Conservation (phyloP, 495 filamentous ascomycete species). For the Pyrenula massariospora region DNA sequence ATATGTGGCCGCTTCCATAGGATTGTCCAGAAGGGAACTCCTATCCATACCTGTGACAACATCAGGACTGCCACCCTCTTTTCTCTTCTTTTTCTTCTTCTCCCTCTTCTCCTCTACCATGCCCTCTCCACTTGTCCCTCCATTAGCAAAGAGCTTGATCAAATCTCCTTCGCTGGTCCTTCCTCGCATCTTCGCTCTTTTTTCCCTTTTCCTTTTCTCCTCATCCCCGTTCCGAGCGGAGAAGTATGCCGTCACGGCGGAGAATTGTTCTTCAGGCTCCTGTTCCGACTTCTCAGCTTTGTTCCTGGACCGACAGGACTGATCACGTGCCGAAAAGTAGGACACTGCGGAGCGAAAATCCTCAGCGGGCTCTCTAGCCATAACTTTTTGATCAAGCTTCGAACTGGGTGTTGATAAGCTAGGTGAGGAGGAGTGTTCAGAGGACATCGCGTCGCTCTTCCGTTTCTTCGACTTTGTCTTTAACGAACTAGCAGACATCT, state of each 20-base stretch:
- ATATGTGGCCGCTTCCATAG: neutral
- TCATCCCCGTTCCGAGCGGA: slow-evolving; percentile 1
- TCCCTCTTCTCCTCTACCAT: slow-evolving; percentile 7
- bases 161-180: neutral
- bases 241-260: neutral
- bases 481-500: slow-evolving; percentile 16
- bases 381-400: neutral
- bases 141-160: too few relatives aligned
- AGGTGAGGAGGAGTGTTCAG: neutral
- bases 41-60: too few relatives aligned
- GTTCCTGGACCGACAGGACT: slow-evolving; percentile 3
- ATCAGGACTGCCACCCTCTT: slow-evolving; percentile 2
- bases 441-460: slow-evolving; percentile 2
- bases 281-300: neutral
- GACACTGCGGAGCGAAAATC: neutral
- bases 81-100: slow-evolving; percentile 13
- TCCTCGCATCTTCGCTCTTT: slow-evolving; percentile 15
- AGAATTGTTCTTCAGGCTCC: neutral
- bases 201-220: slow-evolving; percentile 5
- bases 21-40: too few relatives aligned
- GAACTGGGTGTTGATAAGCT: neutral
- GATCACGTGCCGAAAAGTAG: neutral
- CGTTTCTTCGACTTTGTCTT: slow-evolving; percentile 17
- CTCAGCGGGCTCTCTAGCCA: neutral
- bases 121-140: too few relatives aligned